Evolutionary conservation across 331 rosid genomes (phyloP).

Genomic region (Pyrus hybrid): DNA sequence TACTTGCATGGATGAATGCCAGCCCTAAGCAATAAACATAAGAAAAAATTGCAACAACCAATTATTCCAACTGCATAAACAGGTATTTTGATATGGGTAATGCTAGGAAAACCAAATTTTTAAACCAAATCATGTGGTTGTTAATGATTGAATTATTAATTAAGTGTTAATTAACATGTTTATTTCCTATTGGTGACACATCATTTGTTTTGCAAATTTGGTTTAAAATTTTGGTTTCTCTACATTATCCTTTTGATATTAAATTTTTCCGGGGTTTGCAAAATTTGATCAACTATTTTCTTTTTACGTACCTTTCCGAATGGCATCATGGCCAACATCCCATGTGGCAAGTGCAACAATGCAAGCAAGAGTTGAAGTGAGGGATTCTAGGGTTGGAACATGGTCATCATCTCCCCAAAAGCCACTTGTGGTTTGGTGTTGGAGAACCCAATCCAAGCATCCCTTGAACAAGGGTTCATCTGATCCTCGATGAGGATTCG

Average conservation of each 20-base stretch:
- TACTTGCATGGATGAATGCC: slow-evolving; percentile 5
- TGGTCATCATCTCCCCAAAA: slow-evolving; percentile 11
- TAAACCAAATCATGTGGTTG: too few species aligned
- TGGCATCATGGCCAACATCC: neutral
- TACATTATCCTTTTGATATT: too few species aligned
- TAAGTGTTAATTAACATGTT: too few species aligned
- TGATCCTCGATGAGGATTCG: neutral
- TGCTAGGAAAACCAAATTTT: too few species aligned
- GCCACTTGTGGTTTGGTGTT: slow-evolving; percentile 10
- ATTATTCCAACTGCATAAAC: too few species aligned
- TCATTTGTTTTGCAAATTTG: too few species aligned
- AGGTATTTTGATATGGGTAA: too few species aligned
- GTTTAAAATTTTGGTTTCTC: too few species aligned
- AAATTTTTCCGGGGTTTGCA: too few species aligned
- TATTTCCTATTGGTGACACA: too few species aligned
- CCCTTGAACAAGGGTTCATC: slow-evolving; percentile 20
- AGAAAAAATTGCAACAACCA: neutral
- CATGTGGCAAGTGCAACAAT: slow-evolving; percentile 3
- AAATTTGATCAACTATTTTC: too few species aligned
- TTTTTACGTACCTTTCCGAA: neutral
- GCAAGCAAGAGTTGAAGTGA: slow-evolving; percentile 13
- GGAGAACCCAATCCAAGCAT: slow-evolving; percentile 28
- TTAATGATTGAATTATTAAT: too few species aligned
- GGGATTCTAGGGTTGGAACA: neutral
- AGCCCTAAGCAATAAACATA: neutral